Conservation (phyloP, 371 early-diverging fungal genomes). For the Circinella umbellata region DNA sequence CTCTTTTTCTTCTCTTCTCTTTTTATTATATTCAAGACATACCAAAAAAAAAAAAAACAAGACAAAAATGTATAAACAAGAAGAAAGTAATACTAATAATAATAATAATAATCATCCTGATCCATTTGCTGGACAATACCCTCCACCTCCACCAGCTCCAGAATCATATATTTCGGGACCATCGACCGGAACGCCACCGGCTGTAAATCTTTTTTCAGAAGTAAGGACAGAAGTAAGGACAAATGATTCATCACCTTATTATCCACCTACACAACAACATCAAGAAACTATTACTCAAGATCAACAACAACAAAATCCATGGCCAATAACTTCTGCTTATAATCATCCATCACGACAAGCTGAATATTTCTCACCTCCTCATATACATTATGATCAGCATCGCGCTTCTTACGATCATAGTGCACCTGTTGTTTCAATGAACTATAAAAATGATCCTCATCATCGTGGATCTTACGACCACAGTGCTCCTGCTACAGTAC, state of each 20-base stretch:
- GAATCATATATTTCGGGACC: neutral
- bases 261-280: neutral
- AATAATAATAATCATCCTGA: slow-evolving; percentile 12
- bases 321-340: neutral
- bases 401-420: neutral
- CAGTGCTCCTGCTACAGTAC: neutral
- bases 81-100: neutral
- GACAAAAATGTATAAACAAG: too few relatives aligned
- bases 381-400: neutral
- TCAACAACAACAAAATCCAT: neutral
- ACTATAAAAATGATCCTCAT: neutral
- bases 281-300: neutral
- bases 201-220: neutral
- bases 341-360: neutral
- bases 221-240: neutral
- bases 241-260: neutral
- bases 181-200: neutral
- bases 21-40: neutral
- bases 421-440: neutral
- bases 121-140: slow-evolving; percentile 34
- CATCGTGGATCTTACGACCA: neutral
- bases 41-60: too few relatives aligned
- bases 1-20: slow-evolving; percentile 1
- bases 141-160: slow-evolving; percentile 20
- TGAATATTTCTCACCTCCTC: neutral